phyloP scores from a whole-genome alignment of 179 eudicot genomes.

The Heliamphora pulchella region DNA sequence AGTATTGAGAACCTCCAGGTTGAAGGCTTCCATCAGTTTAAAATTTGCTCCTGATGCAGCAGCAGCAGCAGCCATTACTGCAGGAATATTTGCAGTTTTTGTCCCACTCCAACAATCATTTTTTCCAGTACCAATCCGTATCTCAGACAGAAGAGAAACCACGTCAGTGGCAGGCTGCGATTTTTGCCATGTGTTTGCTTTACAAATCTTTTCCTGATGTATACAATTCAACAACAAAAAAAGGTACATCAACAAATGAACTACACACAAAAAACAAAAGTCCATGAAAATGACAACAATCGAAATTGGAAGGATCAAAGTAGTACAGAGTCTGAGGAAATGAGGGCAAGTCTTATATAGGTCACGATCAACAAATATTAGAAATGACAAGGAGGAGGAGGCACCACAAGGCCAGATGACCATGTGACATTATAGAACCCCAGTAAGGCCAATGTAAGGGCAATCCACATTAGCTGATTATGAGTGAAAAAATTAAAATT shows the following conservation, averaged over 20 bases:
- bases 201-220: slow-evolving; percentile 88
- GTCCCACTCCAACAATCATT: slow-evolving; percentile 89
- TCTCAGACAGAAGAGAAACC: slow-evolving; percentile 87
- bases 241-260: not conserved
- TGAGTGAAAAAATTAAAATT: not conserved
- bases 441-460: not conserved
- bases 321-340: not conserved
- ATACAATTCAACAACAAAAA: not conserved
- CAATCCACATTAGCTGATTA: not conserved
- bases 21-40: slow-evolving; percentile 71
- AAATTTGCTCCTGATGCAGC: slow-evolving; percentile 96
- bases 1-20: slow-evolving; percentile 90
- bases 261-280: not conserved
- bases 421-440: not conserved
- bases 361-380: not conserved
- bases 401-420: not conserved
- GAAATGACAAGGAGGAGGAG: not conserved
- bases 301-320: not conserved
- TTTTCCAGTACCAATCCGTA: slow-evolving; percentile 90
- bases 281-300: not conserved
- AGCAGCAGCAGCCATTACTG: slow-evolving; percentile 97
- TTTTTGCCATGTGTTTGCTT: slow-evolving; percentile 71
- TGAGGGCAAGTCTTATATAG: not conserved
- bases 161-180: slow-evolving; percentile 89
- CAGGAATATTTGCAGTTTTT: slow-evolving; percentile 93